Evolutionary conservation across 2,329 filamentous ascomycete species (phyloP).

Genomic region (Sporothrix dimorphospora): DNA sequence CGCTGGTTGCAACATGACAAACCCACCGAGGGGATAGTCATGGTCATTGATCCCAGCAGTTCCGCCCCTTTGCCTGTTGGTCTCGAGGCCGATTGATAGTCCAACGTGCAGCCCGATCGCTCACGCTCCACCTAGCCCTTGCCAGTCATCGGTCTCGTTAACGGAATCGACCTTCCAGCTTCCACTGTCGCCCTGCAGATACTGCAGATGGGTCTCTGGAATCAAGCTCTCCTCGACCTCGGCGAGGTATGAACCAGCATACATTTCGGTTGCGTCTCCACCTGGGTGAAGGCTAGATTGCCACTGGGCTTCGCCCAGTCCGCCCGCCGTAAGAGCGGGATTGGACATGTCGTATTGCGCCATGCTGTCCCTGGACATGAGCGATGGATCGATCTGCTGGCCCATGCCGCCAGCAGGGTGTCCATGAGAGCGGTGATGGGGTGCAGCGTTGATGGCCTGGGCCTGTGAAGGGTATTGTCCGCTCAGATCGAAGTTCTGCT

Average conservation of each 20-base stretch:
- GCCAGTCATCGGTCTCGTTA: conserved; percentile 36
- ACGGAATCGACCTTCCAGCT: conserved; percentile 38
- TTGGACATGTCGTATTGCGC: conserved; percentile 35
- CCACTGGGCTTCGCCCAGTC: conserved; percentile 27
- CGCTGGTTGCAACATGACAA: background rate
- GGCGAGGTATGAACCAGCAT: conserved; percentile 36
- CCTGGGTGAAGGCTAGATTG: conserved; percentile 24
- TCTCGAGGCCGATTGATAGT: background rate
- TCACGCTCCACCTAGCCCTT: conserved; percentile 14
- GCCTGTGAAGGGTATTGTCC: conserved; percentile 19
- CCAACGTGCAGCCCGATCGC: background rate
- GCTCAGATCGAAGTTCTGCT: background rate
- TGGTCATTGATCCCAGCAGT: background rate
- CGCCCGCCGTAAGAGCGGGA: conserved; percentile 24
- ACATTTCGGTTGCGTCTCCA: conserved; percentile 26
- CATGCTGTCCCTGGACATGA: conserved; percentile 34
- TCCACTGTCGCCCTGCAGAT: conserved; percentile 35
- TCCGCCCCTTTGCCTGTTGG: background rate
- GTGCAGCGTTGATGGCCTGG: background rate
- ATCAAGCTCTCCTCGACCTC: conserved; percentile 39
- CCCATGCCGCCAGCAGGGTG: conserved; percentile 29
- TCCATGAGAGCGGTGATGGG: conserved; percentile 14
- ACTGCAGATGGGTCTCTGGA: conserved; percentile 32
- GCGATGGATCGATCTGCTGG: conserved; percentile 40
- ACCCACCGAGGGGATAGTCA: no score